Base-by-base conservation (phyloP, 208 protist genomes). In the Endotrypanum monterogeii region DNA sequence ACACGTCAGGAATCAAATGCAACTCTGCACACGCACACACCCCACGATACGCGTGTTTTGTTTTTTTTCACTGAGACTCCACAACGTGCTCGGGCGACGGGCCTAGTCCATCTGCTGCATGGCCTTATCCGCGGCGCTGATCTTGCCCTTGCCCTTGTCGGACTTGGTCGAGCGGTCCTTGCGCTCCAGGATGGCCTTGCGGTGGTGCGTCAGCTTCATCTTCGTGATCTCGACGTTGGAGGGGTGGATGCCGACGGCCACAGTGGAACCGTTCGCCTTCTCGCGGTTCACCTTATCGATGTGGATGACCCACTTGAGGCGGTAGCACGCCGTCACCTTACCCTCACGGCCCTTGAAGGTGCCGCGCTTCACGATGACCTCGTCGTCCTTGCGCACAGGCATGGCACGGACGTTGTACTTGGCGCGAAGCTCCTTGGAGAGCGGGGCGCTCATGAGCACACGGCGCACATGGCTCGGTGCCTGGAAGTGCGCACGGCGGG, bases 181-280 rank as follows among this genome's bases (percentile, higher is more conserved):
- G 87, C 97, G 89, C 69, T 97, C 98, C 55, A 99, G 91, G 78
- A 99, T 94, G 48, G 78, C 82, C 92, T 99, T 98, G 85, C 99
- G 97, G 94, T 99, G 90, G 83, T 98, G 97, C 90, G 99, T 98
- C 44, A 99, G 85, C 89, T 99, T 98, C 79, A 99, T 95, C 91
- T 99, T 99, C 80, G 97, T 99, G 90, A 99, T 99, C 84, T 99
- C 93, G 66, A 99, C 94, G 83, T 99, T 99, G 81, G 98, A 99
- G 65, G 99, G 90, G 86, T 99, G 80, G 88, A 99, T 95, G 82
- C 97, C 97, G 68, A 99, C 91, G 61, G 90, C 73, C 52, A 97
- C 94, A 66, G 94, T 96, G 69, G 86, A 88, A 80, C 98, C 97
- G 88, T 98, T 98, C 63, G 89, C 89, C 94, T 99, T 99, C 84